Percentiles rank a stretch among this genome's conserved stretches.
Conservation (phyloP, 176 grass and related monocot genomes). For the Lolium multiflorum region DNA sequence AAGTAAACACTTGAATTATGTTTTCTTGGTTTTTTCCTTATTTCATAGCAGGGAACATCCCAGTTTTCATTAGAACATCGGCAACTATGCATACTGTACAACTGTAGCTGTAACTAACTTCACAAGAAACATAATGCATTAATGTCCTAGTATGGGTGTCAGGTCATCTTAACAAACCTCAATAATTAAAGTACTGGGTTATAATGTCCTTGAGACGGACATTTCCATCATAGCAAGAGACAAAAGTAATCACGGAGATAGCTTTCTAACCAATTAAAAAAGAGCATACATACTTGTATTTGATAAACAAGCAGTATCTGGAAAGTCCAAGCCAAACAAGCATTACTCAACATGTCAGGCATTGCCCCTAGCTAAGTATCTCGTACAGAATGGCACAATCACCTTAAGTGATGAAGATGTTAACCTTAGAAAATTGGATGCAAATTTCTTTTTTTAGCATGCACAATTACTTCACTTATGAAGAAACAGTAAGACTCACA, state of each 20-base stretch:
- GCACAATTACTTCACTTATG: background rate
- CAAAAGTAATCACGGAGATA: conserved; percentile 2
- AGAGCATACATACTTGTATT: conserved; percentile 1
- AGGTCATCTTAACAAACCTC: conserved; percentile 19
- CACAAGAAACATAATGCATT: conserved; percentile 18
- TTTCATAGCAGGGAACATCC: conserved; percentile 10
- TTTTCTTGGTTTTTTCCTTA: background rate
- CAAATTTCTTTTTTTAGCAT: conserved; percentile 2
- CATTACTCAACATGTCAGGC: background rate
- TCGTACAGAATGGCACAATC: conserved; percentile 8
- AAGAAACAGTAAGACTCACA: conserved; percentile 3
- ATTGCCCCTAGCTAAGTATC: background rate
- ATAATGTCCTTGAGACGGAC: background rate
- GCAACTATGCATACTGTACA: conserved; percentile 13
- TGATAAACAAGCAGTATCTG: background rate
- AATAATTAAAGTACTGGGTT: background rate
- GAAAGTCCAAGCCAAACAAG: background rate
- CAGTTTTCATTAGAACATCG: background rate
- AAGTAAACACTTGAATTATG: background rate
- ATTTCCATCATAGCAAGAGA: background rate
- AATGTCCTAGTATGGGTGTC: background rate
- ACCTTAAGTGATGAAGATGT: conserved; percentile 21
- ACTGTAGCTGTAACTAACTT: background rate
- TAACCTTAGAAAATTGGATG: background rate
- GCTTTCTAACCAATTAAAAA: conserved; percentile 2